A percentile compares a stretch with the other conserved stretches of the same genome.
phyloP scores from a whole-genome alignment of 2,329 filamentous ascomycete species.

The Neospermospora avenae region DNA sequence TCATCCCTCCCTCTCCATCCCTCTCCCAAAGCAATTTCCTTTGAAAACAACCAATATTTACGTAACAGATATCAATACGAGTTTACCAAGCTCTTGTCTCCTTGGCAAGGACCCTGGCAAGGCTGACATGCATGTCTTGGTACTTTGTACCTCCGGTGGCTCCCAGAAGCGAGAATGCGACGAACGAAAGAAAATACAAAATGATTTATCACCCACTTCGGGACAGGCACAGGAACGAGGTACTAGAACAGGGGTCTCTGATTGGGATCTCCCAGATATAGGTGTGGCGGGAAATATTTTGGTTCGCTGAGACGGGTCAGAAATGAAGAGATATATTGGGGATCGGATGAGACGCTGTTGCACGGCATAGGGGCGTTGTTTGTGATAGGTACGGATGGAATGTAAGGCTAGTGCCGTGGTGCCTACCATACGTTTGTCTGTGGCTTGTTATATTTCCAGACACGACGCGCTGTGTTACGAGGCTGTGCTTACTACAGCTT shows the following conservation, averaged over 20 bases:
- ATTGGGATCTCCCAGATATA: background rate
- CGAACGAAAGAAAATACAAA: background rate
- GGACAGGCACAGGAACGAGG: background rate
- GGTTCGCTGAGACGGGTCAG: background rate
- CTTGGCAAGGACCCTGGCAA: background rate
- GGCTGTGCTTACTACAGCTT: too few relatives aligned
- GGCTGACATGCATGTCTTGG: background rate
- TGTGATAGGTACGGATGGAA: too few relatives aligned
- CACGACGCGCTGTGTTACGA: too few relatives aligned
- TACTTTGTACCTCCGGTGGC: too few relatives aligned
- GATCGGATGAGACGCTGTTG: too few relatives aligned
- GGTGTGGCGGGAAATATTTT: background rate
- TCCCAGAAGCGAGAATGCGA: background rate
- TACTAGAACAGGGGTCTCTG: background rate
- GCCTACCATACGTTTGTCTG: too few relatives aligned
- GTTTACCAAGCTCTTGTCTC: background rate
- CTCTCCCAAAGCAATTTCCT: background rate
- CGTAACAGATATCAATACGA: background rate
- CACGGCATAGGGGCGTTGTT: too few relatives aligned
- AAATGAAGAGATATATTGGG: too few relatives aligned
- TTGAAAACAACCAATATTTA: background rate
- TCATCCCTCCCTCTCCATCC: too few relatives aligned
- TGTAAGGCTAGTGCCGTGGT: too few relatives aligned
- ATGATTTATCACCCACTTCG: background rate
- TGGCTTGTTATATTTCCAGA: too few relatives aligned